Base-by-base conservation (phyloP, 331 rosid species). In the Erythrophleum ivorense region DNA sequence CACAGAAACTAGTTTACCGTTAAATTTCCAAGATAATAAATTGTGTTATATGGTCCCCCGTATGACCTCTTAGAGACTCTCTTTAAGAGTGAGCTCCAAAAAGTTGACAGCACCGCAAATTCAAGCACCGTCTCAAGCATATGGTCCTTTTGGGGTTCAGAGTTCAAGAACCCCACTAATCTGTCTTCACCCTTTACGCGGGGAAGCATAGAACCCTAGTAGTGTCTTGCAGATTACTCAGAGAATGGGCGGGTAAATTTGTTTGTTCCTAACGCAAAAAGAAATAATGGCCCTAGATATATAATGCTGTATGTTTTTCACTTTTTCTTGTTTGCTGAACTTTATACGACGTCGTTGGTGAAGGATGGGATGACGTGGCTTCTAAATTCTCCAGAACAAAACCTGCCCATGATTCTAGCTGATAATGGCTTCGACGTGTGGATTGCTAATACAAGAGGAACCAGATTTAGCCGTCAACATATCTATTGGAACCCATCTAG, bases 301-400 rank as follows among this genome's bases (percentile, higher is more conserved):
- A 38, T 53, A 16, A 11, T 8, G 36, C 34, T 33, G 9, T 36
- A 24, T 19, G 71, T 13, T 69, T 3, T 84, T 76, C 62, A 34
- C 29, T 24, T 24, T 24, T 24, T 24, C 29, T 24, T 31, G 67
- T 12, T 60, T 13, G 41, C n/a, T 63, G 68, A 63, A 38, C n/a
- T 29, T 31, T 29, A 63, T 12, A 63, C 43, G 68, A 33, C 43
- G 43, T 63, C 69, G 45, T 33, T 7, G 65, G 2, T 79, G 83
- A 83, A 93, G 98, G 99, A 96, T 78, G 97, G 98, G 15, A 67
- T 78, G 78, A 80, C 97, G 49, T 93, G 98, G 97, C 82, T 96
- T 16, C 54, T 94, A 71, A 93, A 95, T 76, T 21, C 88, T 12
- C 91, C 99, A 12, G 94, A 93, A 5, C 92, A 85, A 62, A 81